These are phyloP conservation scores for Fusarium verrucosum DNA, from an alignment of 2,329 filamentous ascomycete species.

Conservation along the genomic window DNA sequence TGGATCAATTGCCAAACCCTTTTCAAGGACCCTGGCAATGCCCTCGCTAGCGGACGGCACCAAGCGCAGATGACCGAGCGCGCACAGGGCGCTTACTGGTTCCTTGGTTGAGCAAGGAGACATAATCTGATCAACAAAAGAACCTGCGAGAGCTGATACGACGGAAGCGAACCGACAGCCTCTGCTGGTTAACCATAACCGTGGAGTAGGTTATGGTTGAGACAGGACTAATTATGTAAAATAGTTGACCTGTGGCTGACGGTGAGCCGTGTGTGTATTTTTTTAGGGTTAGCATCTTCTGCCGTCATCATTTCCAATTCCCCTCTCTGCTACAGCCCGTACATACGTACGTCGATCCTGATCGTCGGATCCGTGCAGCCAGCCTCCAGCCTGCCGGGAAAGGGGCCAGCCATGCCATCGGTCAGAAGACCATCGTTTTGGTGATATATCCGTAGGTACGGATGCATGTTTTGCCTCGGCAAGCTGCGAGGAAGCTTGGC, in stretches of 20 bases:
- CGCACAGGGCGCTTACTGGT: constrained; percentile 42
- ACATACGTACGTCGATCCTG: constrained; percentile 45
- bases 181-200: constrained; percentile 15
- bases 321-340: constrained; percentile 32
- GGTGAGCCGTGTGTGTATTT: constrained; percentile 34
- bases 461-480: constrained; percentile 9
- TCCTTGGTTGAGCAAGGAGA: constrained; percentile 19
- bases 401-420: constrained; percentile 26
- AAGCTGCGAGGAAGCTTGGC: constrained; percentile 1
- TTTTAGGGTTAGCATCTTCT: constrained; percentile 27
- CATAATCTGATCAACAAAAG: constrained; percentile 18
- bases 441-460: constrained; percentile 10
- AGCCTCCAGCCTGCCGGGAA: constrained; percentile 37
- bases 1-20: constrained; percentile 30
- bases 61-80: constrained; percentile 46
- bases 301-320: constrained; percentile 37
- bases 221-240: constrained; percentile 12
- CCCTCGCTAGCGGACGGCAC: constrained; percentile 38
- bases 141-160: constrained; percentile 5
- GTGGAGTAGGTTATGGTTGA: constrained; percentile 11
- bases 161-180: constrained; percentile 37
- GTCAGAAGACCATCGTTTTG: constrained; percentile 31
- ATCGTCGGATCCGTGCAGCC: constrained; percentile 43
- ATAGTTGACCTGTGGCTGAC: constrained; percentile 12
- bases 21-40: constrained; percentile 32